These are phyloP conservation scores for Magnolia officinalis DNA, from an alignment of 164 flowering plant genomes.

Conservation along the genomic window DNA sequence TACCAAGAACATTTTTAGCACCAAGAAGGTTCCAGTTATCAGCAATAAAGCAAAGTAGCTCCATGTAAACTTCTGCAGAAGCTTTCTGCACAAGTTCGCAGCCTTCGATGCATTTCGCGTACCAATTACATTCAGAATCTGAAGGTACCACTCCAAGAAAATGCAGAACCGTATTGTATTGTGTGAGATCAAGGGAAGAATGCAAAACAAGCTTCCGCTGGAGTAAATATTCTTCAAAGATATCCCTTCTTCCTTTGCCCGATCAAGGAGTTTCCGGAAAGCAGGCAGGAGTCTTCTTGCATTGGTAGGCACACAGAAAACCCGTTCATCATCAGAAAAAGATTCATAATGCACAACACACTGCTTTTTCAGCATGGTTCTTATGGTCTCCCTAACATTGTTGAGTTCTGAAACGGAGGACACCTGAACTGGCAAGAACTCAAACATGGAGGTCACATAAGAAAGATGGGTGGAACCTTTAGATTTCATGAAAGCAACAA, in stretches of 20 bases:
- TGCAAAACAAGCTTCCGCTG: constrained; percentile 2
- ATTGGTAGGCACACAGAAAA: constrained; percentile 8
- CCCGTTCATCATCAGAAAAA: neutral
- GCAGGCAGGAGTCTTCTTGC: constrained; percentile 8
- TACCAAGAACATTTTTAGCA: neutral
- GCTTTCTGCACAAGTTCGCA: constrained; percentile 5
- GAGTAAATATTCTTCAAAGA: constrained; percentile 5
- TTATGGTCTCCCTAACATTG: constrained; percentile 5
- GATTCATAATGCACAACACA: constrained; percentile 16
- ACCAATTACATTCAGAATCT: constrained; percentile 4
- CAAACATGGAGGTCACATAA: neutral
- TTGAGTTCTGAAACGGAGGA: constrained; percentile 6
- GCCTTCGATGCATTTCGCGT: constrained; percentile 6
- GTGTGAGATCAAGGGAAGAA: constrained; percentile 13
- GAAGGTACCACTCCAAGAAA: constrained; percentile 9
- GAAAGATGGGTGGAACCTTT: neutral
- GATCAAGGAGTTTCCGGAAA: constrained; percentile 15
- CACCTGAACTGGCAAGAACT: constrained; percentile 14
- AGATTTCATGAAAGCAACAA: constrained; percentile 10
- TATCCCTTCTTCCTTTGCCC: constrained; percentile 2
- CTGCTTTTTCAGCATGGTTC: neutral
- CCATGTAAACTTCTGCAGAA: constrained; percentile 15
- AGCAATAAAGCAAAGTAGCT: constrained; percentile 18
- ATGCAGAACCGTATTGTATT: neutral
- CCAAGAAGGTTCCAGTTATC: constrained; percentile 1